These are phyloP conservation scores for Cucumis sativus DNA, from an alignment of 306 rosid species.

Conservation along the genomic window DNA sequence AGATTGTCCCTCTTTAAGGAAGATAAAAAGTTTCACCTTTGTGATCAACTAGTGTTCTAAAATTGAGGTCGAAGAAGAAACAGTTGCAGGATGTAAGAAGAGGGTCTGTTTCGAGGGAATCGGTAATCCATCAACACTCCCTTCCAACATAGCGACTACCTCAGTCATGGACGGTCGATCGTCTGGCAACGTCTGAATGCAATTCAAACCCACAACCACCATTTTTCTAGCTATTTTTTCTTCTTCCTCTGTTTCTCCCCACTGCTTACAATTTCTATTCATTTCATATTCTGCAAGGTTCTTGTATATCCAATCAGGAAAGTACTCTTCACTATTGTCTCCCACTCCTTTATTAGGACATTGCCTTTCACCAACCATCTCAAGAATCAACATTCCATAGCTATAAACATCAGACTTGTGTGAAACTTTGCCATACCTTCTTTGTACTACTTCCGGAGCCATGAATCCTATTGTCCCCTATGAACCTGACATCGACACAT, in stretches of 20 bases:
- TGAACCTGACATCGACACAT: neutral
- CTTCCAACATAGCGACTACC: neutral
- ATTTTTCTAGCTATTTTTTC: neutral
- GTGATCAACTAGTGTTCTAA: too few species aligned
- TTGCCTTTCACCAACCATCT: conserved; percentile 4
- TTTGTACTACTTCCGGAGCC: neutral
- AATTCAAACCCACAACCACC: neutral
- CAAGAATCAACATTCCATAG: conserved; percentile 8
- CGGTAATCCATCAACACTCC: neutral
- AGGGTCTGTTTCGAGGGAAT: neutral
- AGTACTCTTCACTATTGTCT: neutral
- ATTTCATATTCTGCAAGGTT: neutral
- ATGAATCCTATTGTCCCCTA: neutral
- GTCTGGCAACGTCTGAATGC: neutral
- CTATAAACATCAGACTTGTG: conserved; percentile 5
- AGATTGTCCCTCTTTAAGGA: too few species aligned
- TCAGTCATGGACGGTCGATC: neutral
- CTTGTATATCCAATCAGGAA: conserved; percentile 1
- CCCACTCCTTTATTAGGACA: neutral
- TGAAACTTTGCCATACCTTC: neutral
- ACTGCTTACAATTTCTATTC: neutral
- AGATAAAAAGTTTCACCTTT: too few species aligned
- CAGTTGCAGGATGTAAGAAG: neutral
- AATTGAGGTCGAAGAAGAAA: neutral
- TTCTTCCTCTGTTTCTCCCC: neutral